Evolutionary conservation across 257 asterid species (phyloP).

Genomic region (Solanum neorickii): DNA sequence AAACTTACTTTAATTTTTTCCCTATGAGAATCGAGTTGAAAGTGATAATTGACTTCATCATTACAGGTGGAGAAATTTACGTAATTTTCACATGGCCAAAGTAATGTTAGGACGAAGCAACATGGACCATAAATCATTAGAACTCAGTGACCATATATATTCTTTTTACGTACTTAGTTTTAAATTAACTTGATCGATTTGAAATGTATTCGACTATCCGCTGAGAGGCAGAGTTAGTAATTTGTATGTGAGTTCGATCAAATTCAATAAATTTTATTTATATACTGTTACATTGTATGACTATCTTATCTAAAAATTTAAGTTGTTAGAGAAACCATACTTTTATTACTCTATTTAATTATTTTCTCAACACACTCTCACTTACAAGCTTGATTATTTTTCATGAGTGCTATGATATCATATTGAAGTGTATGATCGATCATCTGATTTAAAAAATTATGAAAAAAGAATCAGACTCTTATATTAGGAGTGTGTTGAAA

Average conservation of each 20-base stretch:
- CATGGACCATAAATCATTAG: background rate
- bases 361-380: too few species aligned
- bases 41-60: background rate
- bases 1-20: background rate
- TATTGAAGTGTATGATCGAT: accelerated
- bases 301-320: too few species aligned
- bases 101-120: background rate
- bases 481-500: too few species aligned
- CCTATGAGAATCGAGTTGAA: background rate
- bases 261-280: background rate
- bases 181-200: background rate
- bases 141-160: background rate
- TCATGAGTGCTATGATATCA: too few species aligned
- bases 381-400: too few species aligned
- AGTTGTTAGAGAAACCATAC: too few species aligned
- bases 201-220: background rate
- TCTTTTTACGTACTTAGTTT: background rate
- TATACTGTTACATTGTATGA: background rate
- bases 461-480: too few species aligned
- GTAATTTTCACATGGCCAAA: background rate
- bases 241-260: too few species aligned
- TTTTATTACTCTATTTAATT: too few species aligned
- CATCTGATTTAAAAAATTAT: too few species aligned
- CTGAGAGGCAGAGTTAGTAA: background rate
- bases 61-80: background rate